Base-by-base conservation (phyloP, 2,329 filamentous ascomycete species). In the Colletotrichum costaricense region DNA sequence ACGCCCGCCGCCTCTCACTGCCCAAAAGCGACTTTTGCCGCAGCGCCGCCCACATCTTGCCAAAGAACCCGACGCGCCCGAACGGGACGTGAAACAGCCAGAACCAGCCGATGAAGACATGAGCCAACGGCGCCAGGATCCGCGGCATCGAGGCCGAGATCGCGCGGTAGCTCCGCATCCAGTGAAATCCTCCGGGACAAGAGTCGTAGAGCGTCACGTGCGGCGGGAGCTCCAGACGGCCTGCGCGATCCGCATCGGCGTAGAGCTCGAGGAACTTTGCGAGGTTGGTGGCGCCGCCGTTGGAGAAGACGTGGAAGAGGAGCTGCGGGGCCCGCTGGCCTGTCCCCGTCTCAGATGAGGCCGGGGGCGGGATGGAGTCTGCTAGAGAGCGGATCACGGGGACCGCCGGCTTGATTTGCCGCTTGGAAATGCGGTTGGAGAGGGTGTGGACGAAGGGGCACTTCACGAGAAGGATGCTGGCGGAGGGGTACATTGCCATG, bases 221-320 rank as follows among this genome's bases (percentile, higher is more conserved):
- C 7, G 81, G 78, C 35, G 86, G 86, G 64, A 88, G 79, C 3
- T 77, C 26, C 58, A 71, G 59, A 4, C 63, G 64, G 8, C 64
- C 74, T 1, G 62, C 75, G 1, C 80, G 76, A 35, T 78, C 73
- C 24, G 77, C 72, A 55, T 74, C 72, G 46, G 75, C 77, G 67
- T 83, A 85, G 14, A 80, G 76, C 33, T 78, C 74, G 67, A 84
- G 84, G 22, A 87, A 76, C 49, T 81, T 79, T 38, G 78, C 78
- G 22, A 86, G 82, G 38, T 84, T 83, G 65, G 82, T 82, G 28
- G 84, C 81, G 59, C 88, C 88, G 66, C 88, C 88, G 75, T 90
- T 89, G 52, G 88, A 89, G 76, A 89, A 89, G 42, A 84, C 72
- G 75, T 89, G 88, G 14, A 87, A 77, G 3, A 89, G 81, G 19